Percentiles rank a stretch among this genome's conserved stretches.
These are phyloP conservation scores for Xylaria polymorpha DNA, from an alignment of 2,329 filamentous ascomycete species.

Conservation along the genomic window DNA sequence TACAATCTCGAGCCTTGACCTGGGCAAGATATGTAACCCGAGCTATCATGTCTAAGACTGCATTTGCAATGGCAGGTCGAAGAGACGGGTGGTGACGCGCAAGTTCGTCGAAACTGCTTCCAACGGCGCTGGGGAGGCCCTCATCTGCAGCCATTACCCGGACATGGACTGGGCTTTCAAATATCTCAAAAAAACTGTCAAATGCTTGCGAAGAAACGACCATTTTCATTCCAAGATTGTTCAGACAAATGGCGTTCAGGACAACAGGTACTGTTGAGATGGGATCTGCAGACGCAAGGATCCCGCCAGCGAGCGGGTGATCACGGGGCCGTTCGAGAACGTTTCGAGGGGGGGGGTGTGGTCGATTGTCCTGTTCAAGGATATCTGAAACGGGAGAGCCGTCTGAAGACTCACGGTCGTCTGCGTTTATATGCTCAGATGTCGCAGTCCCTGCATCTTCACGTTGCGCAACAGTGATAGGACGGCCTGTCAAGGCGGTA, in stretches of 20 bases:
- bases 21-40: constrained; percentile 81
- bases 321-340: constrained; percentile 59
- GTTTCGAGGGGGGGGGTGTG: constrained; percentile 65
- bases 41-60: constrained; percentile 89
- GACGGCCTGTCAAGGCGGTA: constrained; percentile 76
- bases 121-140: constrained; percentile 76
- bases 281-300: constrained; percentile 88
- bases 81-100: constrained; percentile 91
- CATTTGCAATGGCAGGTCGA: constrained; percentile 81
- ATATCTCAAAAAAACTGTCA: constrained; percentile 93
- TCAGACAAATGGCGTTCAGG: constrained; percentile 93
- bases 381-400: constrained; percentile 55
- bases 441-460: constrained; percentile 49
- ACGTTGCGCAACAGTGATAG: constrained; percentile 55
- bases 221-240: constrained; percentile 85
- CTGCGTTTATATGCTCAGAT: constrained; percentile 51
- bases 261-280: constrained; percentile 88
- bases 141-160: constrained; percentile 82
- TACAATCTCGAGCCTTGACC: constrained; percentile 73
- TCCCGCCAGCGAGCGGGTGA: constrained; percentile 71
- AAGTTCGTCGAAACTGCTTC: constrained; percentile 90
- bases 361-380: constrained; percentile 55
- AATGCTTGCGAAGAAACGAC: constrained; percentile 86
- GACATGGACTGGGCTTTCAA: constrained; percentile 90
- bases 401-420: constrained; percentile 52